Percentiles rank a stretch among this genome's conserved stretches.
Conservation (phyloP, 495 filamentous ascomycete genomes). For the Penicillium taxi region DNA sequence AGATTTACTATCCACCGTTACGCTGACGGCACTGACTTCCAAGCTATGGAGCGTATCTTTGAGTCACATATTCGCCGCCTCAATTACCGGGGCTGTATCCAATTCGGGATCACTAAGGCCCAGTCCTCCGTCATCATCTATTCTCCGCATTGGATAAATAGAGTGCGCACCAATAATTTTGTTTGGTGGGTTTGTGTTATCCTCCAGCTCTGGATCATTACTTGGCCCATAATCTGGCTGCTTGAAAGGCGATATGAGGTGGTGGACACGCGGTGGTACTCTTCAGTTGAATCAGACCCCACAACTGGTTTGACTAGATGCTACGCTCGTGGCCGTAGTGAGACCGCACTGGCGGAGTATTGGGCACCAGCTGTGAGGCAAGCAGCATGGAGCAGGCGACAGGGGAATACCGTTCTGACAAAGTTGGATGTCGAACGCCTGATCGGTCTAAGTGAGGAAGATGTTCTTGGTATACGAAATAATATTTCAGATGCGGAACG, state of each 20-base stretch:
- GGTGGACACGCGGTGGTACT: constrained; percentile 26
- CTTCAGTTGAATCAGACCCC: constrained; percentile 13
- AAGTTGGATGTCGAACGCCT: no score
- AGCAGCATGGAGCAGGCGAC: no score
- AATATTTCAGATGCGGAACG: no score
- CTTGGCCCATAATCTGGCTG: constrained; percentile 39
- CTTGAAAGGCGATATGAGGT: constrained; percentile 38
- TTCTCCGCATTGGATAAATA: constrained; percentile 44
- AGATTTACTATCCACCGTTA: constrained; percentile 31
- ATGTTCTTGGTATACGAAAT: no score
- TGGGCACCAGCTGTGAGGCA: constrained; percentile 35
- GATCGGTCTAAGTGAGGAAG: no score
- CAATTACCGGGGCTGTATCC: constrained; percentile 35
- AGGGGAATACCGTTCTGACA: no score
- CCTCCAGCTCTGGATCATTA: constrained; percentile 40
- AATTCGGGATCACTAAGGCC: constrained; percentile 14
- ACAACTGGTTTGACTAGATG: constrained; percentile 8
- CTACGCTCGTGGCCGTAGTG: constrained; percentile 24
- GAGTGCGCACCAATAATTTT: constrained; percentile 25
- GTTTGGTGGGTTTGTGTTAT: constrained; percentile 33
- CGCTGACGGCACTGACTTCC: constrained; percentile 26
- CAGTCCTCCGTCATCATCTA: constrained; percentile 32
- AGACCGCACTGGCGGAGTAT: constrained; percentile 23
- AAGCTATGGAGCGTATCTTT: constrained; percentile 23
- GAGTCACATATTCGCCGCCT: constrained; percentile 34